Conservation (phyloP, 2,329 filamentous ascomycete genomes). For the Paraphaeosphaeria minitans region DNA sequence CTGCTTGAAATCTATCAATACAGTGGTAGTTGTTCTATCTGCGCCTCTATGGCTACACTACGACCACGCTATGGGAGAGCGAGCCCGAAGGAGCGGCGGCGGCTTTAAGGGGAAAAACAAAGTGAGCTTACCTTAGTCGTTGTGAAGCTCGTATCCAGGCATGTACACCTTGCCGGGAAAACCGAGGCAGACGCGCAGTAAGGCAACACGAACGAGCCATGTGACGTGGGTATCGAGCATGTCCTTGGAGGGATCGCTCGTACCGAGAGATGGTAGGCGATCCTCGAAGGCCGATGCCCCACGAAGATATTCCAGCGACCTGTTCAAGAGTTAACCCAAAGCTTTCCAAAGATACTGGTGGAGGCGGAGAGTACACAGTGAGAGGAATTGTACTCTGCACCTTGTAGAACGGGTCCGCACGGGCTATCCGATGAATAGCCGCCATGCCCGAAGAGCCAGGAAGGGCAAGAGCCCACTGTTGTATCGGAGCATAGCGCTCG, state of each 20-base stretch:
- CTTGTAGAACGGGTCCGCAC: not conserved
- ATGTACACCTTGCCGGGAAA: not conserved
- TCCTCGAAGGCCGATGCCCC: not conserved
- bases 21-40: not conserved
- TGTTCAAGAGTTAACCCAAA: not conserved
- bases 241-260: not conserved
- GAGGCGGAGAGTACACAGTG: no score
- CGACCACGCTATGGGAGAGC: not conserved
- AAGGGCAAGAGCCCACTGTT: not conserved
- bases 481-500: not conserved
- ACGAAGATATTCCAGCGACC: not conserved
- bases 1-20: not conserved
- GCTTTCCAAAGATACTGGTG: not conserved
- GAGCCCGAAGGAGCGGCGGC: not conserved
- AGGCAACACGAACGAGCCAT: not conserved
- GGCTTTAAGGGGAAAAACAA: not conserved
- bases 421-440: not conserved
- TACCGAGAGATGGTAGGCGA: not conserved
- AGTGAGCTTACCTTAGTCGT: not conserved
- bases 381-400: not conserved
- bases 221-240: not conserved
- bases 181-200: not conserved
- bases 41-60: not conserved
- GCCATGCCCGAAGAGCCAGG: not conserved
- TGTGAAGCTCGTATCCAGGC: no score